Evolutionary conservation across 2,329 filamentous ascomycete species (phyloP).

Genomic region (Phyllosticta paracitricarpa): DNA sequence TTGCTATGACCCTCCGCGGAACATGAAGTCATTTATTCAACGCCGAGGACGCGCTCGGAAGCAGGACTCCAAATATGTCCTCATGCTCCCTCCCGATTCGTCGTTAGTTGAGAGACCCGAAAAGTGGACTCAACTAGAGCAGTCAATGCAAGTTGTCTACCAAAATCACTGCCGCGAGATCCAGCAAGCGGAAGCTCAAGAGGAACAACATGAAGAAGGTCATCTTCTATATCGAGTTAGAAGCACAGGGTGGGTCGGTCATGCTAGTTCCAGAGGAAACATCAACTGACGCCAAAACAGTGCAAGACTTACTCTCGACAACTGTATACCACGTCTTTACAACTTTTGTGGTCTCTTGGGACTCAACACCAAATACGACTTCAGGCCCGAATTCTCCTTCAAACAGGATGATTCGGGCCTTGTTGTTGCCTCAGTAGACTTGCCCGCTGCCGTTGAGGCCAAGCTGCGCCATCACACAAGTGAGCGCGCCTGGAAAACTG

Average conservation of each 20-base stretch:
- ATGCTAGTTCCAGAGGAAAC: too few relatives aligned
- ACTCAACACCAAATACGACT: slow-evolving; percentile 48
- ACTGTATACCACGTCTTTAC: slow-evolving; percentile 64
- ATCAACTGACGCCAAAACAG: slow-evolving; percentile 23
- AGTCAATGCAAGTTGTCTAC: slow-evolving; percentile 61
- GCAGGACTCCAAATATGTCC: slow-evolving; percentile 43
- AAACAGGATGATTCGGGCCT: slow-evolving; percentile 25
- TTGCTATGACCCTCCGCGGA: slow-evolving; percentile 52
- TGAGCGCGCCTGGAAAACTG: slow-evolving; percentile 52
- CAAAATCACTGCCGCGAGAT: slow-evolving; percentile 51
- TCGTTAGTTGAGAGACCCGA: slow-evolving; percentile 16
- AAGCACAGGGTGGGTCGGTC: slow-evolving; percentile 20
- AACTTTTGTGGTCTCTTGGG: slow-evolving; percentile 67
- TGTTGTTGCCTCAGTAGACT: slow-evolving; percentile 51
- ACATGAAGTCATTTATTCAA: slow-evolving; percentile 56
- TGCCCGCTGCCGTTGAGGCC: slow-evolving; percentile 62
- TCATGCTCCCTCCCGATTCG: slow-evolving; percentile 27
- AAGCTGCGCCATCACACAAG: slow-evolving; percentile 47
- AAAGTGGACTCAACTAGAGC: slow-evolving; percentile 59
- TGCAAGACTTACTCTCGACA: slow-evolving; percentile 61
- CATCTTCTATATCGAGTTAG: slow-evolving; percentile 14
- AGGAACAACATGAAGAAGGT: slow-evolving; percentile 40
- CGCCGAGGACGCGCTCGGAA: slow-evolving; percentile 53
- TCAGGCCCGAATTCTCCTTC: slow-evolving; percentile 57
- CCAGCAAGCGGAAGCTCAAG: slow-evolving; percentile 33